Evolutionary conservation across 805 yeast species (phyloP).

Genomic region (Saturnispora sanitii): DNA sequence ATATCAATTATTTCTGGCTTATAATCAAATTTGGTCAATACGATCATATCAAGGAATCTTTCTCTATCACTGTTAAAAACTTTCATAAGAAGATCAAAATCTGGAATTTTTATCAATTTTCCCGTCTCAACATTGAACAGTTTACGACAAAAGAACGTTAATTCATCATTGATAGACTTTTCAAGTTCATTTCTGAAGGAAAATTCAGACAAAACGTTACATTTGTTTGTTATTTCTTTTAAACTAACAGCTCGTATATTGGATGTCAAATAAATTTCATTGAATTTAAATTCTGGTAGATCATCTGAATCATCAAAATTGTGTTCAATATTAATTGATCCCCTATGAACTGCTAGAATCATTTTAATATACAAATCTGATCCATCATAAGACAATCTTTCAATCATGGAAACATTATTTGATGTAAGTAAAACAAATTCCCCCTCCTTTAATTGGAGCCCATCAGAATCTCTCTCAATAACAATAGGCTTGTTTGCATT

Average conservation of each 20-base stretch:
- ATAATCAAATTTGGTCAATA: too few relatives aligned
- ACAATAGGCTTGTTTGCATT: conserved; percentile 1
- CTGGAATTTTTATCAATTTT: too few relatives aligned
- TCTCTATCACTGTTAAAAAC: conserved; percentile 22
- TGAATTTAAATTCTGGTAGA: conserved; percentile 18
- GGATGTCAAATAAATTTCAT: conserved; percentile 50
- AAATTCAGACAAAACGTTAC: conserved; percentile 32
- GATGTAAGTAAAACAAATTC: conserved; percentile 38
- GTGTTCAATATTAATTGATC: conserved; percentile 1
- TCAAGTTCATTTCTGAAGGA: conserved; percentile 28
- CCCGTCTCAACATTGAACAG: conserved; percentile 32
- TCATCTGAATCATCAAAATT: conserved; percentile 21
- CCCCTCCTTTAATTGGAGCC: conserved; percentile 41
- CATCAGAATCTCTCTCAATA: conserved; percentile 34
- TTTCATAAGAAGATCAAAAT: conserved; percentile 28
- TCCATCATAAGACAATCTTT: conserved; percentile 40
- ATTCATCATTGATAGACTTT: conserved; percentile 28
- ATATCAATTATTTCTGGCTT: too few relatives aligned
- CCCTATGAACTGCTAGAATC: conserved; percentile 35
- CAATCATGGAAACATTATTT: conserved; percentile 30
- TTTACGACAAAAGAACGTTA: conserved; percentile 32
- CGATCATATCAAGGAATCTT: too few relatives aligned
- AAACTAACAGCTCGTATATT: conserved; percentile 36
- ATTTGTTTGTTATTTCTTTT: conserved; percentile 33
- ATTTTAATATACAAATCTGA: conserved; percentile 41